Evolutionary conservation across 495 filamentous ascomycete species (phyloP), one percentile per base, ranked within the genome.

Genomic region (Aspergillus egyptiacus): DNA sequence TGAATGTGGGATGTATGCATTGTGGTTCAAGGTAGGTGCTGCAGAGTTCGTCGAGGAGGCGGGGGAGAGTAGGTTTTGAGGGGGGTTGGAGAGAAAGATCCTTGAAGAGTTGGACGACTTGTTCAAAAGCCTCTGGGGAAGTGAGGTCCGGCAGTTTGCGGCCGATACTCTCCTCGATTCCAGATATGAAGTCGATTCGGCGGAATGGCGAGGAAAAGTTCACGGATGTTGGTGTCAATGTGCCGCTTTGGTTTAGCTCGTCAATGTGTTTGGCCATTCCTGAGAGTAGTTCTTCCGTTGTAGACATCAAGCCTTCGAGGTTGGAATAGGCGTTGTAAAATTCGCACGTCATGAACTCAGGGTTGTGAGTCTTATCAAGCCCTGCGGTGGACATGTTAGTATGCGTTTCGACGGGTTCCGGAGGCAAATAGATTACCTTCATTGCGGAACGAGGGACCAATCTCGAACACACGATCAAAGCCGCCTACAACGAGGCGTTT

Each of bases 261-360:
- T 66, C 62, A 40, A 82, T 74, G 51, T 76, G 73, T 6, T 64
- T 36, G 9, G 79, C 77, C 11, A 87, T 73, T 27, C 75, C 77
- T 17, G 64, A 71, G 36, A 93, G 69, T 13, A 94, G 64, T 2
- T 69, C 63, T 59, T 91, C 86, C 27, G 88, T 94, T 56, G 80
- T 80, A 18, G 64, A 50, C 55, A 95, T 89, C 20, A 98, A 71
- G 27, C 89, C 82, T 30, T 82, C 74, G 0, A 96, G 75, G 51
- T 82, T 85, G 43, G 86, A 82, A 56, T 89, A 96, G 10, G 88
- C 81, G 42, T 83, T 79, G 66, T 98, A 98, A 75, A 96, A 96
- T 69, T 98, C 93, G 73, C 91, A 96, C 27, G 85, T 96, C 19
- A 86, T 90, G 69, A 96, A 98, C 64, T 98, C 93, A 5, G 93